Evolutionary conservation across 768 basidiomycete species (phyloP).

Genomic region (Mycena rosella): DNA sequence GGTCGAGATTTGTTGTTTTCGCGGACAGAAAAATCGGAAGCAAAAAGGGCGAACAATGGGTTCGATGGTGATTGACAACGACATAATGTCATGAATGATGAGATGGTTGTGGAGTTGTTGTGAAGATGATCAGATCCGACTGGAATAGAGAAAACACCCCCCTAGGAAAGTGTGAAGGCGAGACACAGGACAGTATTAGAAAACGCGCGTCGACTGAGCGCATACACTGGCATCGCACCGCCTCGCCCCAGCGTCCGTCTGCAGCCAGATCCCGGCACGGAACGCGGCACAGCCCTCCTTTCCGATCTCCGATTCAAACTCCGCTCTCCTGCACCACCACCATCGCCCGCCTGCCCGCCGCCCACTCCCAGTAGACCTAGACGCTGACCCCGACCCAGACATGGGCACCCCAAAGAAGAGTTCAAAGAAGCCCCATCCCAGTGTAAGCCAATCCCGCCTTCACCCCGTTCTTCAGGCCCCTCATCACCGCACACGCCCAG

Average conservation of each 20-base stretch:
- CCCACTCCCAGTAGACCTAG: conserved; percentile 16
- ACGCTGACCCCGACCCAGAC: background rate
- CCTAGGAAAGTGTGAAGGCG: too few species aligned
- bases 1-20: too few species aligned
- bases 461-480: too few species aligned
- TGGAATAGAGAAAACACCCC: background rate
- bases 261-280: background rate
- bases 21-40: conserved; percentile 5
- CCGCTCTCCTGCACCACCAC: conserved; percentile 28
- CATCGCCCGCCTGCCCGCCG: conserved; percentile 9
- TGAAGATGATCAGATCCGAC: background rate
- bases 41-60: conserved; percentile 11
- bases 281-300: conserved; percentile 12
- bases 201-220: background rate
- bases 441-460: too few species aligned
- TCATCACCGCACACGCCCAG: conserved; percentile 47
- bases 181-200: background rate
- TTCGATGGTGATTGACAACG: conserved; percentile 13
- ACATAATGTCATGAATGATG: background rate
- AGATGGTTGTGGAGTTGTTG: background rate
- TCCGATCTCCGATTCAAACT: conserved; percentile 25
- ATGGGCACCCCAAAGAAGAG: conserved; percentile 41
- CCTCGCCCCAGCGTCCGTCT: background rate
- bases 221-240: background rate
- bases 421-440: conserved; percentile 36